Evolutionary conservation across 1,139 yeast genomes (phyloP), one percentile per base, ranked within the genome.

Genomic region (Suhomyces bribrorum): DNA sequence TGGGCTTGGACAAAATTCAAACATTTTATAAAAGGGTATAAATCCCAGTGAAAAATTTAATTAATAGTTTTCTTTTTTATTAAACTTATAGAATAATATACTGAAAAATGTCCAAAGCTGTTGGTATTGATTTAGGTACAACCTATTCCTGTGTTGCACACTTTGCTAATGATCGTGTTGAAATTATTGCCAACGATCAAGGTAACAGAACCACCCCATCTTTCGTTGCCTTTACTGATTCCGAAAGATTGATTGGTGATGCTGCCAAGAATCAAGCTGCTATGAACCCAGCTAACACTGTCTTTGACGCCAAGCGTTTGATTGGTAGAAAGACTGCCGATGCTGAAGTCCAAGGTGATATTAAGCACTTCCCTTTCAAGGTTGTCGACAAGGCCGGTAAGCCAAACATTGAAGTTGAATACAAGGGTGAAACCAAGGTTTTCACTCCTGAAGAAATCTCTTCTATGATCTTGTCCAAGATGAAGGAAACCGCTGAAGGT

Each of bases 91-190:
- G 31, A 37, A 33, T 34, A 38, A 37, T 34, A 37, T 36, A 32
- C 36, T 32, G n/a, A 38, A 50, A 35, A 39, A 78, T 78, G 84
- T 69, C 82, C 40, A 79, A 75, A 66, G 88, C 89, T 66, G 79
- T 83, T 56, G 90, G 90, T 68, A 83, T 83, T 69, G 90, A 83
- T 73, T 82, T 83, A 75, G 90, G 90, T 70, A 83, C 90, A 45
- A 83, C 90, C 42, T 83, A 83, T 72, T 83, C 90, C 38, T 83
- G 90, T 79, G 90, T 83, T 53, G 90, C 87, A 46, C 83, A 80
- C 64, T 80, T 77, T 54, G 67, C 84, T 44, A 82, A 82, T 54
- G 88, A 83, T 56, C 72, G 83, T 55, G 86, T 81, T 46, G 87
- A 81, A 64, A 81, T 81, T 58, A 79, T 80, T 54, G 85, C 85